Evolutionary conservation across 73 alveolate species (phyloP), one percentile per base, ranked within the genome.

Genomic region (Urostyla sp.): DNA sequence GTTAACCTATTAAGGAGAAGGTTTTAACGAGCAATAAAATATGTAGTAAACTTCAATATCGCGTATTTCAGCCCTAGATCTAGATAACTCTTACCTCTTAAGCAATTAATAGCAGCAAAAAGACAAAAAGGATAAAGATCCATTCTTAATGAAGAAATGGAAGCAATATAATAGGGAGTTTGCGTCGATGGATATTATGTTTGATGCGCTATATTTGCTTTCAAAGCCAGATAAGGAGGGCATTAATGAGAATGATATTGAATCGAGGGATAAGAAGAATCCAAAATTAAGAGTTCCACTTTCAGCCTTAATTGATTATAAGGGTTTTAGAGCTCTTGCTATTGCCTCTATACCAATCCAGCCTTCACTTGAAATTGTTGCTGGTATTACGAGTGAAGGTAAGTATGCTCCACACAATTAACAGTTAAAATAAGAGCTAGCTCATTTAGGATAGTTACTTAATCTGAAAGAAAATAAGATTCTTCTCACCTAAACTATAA

Each of bases 151-250:
- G 31, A 0, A 35, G 56, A 85, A 85, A 51, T 89, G 95, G 92
- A 89, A 89, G 72, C 28, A 30, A 55, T 76, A 60, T 50, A 85
- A 88, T 32, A 75, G 89, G 27, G 95, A 89, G 56, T 84, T 83
- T 44, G 38, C 53, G 31, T 66, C 90, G 0, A 82, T 69, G 91
- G 89, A 84, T 48, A 66, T 75, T 11, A 40, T 84, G 74, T 83
- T 89, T 52, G 92, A 89, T 48, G 73, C 92, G 18, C 83, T 89
- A 15, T 84, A 48, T 53, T 51, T 75, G 21, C 61, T 74, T n/a
- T 80, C 88, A 4, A 84, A 66, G 55, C 78, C 84, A 23, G 92
- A 84, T 13, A 45, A 61, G 6, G n/a, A 34, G 0, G 30, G 6
- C n/a, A n/a, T 89, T 52, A 90, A 89, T 48, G 73, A 90, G 18